Evolutionary conservation across 306 rosid species (phyloP), one percentile per base, ranked within the genome.

Genomic region (Gastrolobium bilobum): DNA sequence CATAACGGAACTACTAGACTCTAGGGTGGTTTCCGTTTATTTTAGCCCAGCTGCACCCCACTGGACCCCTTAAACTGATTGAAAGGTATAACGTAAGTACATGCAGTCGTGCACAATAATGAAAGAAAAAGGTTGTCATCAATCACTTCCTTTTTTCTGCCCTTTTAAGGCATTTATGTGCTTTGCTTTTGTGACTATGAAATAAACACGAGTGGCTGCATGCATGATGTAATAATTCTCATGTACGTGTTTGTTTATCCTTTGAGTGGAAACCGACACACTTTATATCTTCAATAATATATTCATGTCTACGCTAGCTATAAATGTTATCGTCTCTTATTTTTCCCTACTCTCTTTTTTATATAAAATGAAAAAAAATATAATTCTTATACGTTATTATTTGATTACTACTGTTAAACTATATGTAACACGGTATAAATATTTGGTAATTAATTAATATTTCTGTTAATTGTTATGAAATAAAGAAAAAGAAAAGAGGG

Each of bases 1-100:
- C 11, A 90, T 94, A 26, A 79, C 81, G 81, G 97, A 94, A 6
- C 78, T 94, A 0, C 91, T 94, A 0, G 88, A 91, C 75, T 86
- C 97, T 0, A 81, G 98, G 75, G 92, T 89, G 42, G 81, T 79
- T 4, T 91, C 98, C 0, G 79, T 73, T 64, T 91, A 94, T 70
- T 91, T 91, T 43, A 94, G 98, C 83, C 92, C 88, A 0, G 74
- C 80, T 1, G 63, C 56, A 73, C 98, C 98, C 8, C 90, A 86
- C 2, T 94, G 97, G 96, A 85, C 83, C 20, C 89, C 94, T 0
- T 91, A 82, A 37, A 85, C 80, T 86, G 51, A 56, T 5, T 8
- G 73, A 77, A 52, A n/a, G 56, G 63, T 43, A 4, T 3, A 6
- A 33, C 29, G 2, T 26, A 5, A 20, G 4, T 7, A 3, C 33